Evolutionary conservation across 257 asterid genomes (phyloP).

Genomic region (Ilex asprella): DNA sequence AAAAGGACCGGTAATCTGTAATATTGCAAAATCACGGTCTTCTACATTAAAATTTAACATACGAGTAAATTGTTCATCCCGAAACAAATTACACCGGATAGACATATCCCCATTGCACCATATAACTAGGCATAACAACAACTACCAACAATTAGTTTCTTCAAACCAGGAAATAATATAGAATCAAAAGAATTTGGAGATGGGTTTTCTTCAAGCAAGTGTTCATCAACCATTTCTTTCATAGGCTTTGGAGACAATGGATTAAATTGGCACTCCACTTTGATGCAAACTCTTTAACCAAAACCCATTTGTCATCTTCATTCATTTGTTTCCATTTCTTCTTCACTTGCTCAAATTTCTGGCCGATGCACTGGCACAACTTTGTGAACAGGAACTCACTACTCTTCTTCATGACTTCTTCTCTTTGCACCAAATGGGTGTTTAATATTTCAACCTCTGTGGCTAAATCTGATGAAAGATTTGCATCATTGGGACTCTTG

Average conservation of each 20-base stretch:
- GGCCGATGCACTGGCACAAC: constrained; percentile 39
- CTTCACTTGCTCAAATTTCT: constrained; percentile 47
- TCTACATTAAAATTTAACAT: too few species aligned
- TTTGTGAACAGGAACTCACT: constrained; percentile 54
- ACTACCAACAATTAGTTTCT: too few species aligned
- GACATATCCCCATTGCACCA: too few species aligned
- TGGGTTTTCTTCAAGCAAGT: too few species aligned
- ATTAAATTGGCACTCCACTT: constrained; percentile 66
- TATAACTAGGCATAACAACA: too few species aligned
- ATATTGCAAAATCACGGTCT: too few species aligned
- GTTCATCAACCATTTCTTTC: constrained; percentile 55
- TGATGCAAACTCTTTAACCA: constrained; percentile 50
- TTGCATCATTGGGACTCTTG: constrained; percentile 32
- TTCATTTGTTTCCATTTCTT: constrained; percentile 50
- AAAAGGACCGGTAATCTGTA: too few species aligned
- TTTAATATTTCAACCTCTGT: constrained; percentile 35
- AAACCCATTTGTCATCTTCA: constrained; percentile 47
- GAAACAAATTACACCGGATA: too few species aligned
- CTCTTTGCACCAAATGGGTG: constrained; percentile 27
- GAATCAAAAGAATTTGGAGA: too few species aligned
- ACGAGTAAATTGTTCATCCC: too few species aligned
- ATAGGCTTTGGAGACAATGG: constrained; percentile 70
- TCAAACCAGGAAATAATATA: too few species aligned
- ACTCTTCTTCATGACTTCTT: constrained; percentile 63
- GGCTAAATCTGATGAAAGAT: constrained; percentile 42